Conservation (phyloP, 306 rosid genomes). For the Benincasa hispida region DNA sequence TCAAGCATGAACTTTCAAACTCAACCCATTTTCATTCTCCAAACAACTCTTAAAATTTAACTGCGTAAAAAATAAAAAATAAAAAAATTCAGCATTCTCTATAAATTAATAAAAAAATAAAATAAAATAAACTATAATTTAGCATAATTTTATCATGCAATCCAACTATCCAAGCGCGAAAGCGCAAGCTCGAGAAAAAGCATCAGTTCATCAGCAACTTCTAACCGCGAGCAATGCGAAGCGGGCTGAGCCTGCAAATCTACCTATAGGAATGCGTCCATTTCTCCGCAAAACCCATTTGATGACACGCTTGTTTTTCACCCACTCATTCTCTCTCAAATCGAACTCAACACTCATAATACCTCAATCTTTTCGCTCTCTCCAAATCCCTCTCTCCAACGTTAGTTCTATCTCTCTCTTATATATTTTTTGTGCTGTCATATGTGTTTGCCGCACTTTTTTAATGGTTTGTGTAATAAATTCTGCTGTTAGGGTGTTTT, state of each 20-base stretch:
- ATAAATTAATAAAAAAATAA: too few species aligned
- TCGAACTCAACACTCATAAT: neutral
- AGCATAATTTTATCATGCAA: too few species aligned
- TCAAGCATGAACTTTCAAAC: too few species aligned
- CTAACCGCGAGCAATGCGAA: neutral
- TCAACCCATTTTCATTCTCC: too few species aligned
- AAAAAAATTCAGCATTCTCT: too few species aligned
- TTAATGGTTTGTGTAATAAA: neutral
- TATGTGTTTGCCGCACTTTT: neutral
- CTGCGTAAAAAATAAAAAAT: too few species aligned
- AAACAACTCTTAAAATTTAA: too few species aligned
- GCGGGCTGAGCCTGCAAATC: neutral
- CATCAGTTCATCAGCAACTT: neutral
- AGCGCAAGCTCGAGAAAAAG: too few species aligned
- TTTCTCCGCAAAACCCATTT: constrained; percentile 17
- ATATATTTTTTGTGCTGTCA: neutral
- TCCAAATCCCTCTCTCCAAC: constrained; percentile 17
- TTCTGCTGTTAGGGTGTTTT: constrained; percentile 27
- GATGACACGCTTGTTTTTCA: constrained; percentile 26
- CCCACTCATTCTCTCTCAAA: constrained; percentile 13
- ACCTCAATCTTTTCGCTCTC: neutral
- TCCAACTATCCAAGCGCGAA: neutral
- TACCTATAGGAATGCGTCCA: constrained; percentile 22
- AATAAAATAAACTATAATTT: too few species aligned
- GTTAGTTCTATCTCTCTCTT: neutral